Conservation (phyloP, 345 rosid genomes). For the Acer yangbiense region DNA sequence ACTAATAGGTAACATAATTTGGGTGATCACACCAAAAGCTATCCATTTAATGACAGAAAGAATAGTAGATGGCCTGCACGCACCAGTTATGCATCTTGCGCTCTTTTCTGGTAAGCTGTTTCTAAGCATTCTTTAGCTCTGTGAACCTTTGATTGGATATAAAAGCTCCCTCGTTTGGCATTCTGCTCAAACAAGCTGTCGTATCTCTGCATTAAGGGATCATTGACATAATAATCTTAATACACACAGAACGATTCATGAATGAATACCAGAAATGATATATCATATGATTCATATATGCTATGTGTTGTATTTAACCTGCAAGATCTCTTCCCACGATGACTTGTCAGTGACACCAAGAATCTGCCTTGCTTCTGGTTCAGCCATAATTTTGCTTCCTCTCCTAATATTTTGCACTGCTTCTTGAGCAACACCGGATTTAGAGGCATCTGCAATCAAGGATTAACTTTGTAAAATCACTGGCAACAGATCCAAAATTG, state of each 20-base stretch:
- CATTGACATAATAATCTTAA: background rate
- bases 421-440: slow-evolving; percentile 56
- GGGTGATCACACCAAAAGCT: background rate
- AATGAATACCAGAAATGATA: background rate
- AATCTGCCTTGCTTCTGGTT: slow-evolving; percentile 63
- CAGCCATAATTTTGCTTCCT: slow-evolving; percentile 45
- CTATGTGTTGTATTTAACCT: slow-evolving; percentile 33
- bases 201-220: slow-evolving; percentile 49
- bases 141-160: slow-evolving; percentile 72
- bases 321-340: slow-evolving; percentile 55
- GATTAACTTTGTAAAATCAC: background rate
- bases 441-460: slow-evolving; percentile 58
- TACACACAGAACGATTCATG: background rate
- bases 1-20: background rate
- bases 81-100: slow-evolving; percentile 15
- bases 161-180: slow-evolving; percentile 63
- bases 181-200: slow-evolving; percentile 59
- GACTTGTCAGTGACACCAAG: slow-evolving; percentile 55
- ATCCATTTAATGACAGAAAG: background rate
- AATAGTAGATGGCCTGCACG: background rate
- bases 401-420: slow-evolving; percentile 48
- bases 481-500: background rate
- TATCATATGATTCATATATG: background rate
- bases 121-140: slow-evolving; percentile 75
- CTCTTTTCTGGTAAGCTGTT: slow-evolving; percentile 36